Evolutionary conservation across 2,329 filamentous ascomycete species (phyloP), one percentile per base, ranked within the genome.

Genomic region (Xylaria sp.): DNA sequence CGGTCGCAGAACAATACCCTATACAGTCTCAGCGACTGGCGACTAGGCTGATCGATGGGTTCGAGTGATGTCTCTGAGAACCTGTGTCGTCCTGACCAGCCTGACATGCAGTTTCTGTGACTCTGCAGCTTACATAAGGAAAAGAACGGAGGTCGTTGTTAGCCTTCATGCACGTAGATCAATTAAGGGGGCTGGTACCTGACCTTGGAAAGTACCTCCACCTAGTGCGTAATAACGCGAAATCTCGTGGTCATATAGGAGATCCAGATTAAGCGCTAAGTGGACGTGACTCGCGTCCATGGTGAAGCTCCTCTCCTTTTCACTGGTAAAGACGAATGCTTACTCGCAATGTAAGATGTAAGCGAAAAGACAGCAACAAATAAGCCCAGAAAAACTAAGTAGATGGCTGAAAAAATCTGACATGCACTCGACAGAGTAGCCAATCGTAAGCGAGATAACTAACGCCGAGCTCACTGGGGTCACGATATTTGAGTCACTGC

Each of bases 351-450:
- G 56, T 67, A 20, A 23, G 12, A 63, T 46, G 56, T 67, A 70
- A 67, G 67, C 67, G 15, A 67, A 60, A 56, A 51, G 41, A 58
- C 3, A 43, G 46, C 10, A 66, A 20, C 41, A 25, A 43, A 56
- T 60, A 60, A 64, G 67, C 60, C 28, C 28, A n/a, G 36, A 46
- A 63, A 60, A 56, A 39, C 48, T 56, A 25, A 43, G 49, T 39
- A 43, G 28, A 64, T 64, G 64, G 64, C 57, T 62, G 60, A 66
- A 51, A 41, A 56, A 61, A 57, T 57, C 63, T 69, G 60, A 69
- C 66, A 63, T 64, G 31, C 43, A 51, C 59, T 65, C 54, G 48
- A 56, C 31, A 25, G 39, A 64, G 56, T 41, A 43, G 43, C 64
- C 64, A 67, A 69, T 67, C n/a, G 52, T 48, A 60, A 66, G 62